Percentiles rank a stretch among this genome's conserved stretches.
These are phyloP conservation scores for Limonomyces culmigenus DNA, from an alignment of 1,284 basidiomycete species.

Conservation along the genomic window DNA sequence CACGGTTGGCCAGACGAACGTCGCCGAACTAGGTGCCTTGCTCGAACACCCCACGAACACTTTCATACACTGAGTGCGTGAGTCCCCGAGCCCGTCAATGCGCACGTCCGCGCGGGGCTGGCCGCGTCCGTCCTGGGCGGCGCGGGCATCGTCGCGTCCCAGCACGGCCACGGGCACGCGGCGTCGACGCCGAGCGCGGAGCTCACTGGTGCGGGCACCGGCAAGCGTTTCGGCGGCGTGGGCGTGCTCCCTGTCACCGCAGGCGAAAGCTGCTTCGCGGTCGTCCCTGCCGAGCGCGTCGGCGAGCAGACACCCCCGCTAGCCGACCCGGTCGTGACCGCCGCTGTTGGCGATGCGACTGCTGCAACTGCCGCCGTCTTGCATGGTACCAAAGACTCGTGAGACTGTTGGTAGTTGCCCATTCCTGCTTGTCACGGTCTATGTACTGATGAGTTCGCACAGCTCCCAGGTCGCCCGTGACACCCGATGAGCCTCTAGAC, in stretches of 20 bases:
- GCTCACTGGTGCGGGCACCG: conserved; percentile 11
- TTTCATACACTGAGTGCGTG: too few relatives aligned
- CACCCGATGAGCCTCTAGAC: neutral
- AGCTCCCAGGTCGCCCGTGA: conserved; percentile 8
- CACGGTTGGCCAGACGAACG: conserved; percentile 11
- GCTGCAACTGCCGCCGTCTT: neutral
- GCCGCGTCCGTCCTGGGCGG: conserved; percentile 1
- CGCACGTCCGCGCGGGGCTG: neutral
- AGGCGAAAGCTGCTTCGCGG: conserved; percentile 19
- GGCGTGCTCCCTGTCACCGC: conserved; percentile 20
- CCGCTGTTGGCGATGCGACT: neutral
- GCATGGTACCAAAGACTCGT: conserved; percentile 4
- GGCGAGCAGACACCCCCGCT: neutral
- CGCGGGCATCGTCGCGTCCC: conserved; percentile 10
- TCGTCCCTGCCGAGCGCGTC: conserved; percentile 20
- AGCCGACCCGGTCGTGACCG: neutral
- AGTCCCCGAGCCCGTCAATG: neutral
- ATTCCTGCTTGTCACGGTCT: conserved; percentile 8
- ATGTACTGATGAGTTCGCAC: conserved; percentile 16
- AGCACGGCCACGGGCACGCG: conserved; percentile 11
- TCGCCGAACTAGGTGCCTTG: conserved; percentile 9
- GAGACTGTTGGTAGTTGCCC: conserved; percentile 5
- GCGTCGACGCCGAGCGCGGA: conserved; percentile 13
- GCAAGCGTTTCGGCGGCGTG: conserved; percentile 17
- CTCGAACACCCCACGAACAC: too few relatives aligned